Base-by-base conservation (phyloP, 202 grass and related monocot genomes). In the Panicum virgatum region DNA sequence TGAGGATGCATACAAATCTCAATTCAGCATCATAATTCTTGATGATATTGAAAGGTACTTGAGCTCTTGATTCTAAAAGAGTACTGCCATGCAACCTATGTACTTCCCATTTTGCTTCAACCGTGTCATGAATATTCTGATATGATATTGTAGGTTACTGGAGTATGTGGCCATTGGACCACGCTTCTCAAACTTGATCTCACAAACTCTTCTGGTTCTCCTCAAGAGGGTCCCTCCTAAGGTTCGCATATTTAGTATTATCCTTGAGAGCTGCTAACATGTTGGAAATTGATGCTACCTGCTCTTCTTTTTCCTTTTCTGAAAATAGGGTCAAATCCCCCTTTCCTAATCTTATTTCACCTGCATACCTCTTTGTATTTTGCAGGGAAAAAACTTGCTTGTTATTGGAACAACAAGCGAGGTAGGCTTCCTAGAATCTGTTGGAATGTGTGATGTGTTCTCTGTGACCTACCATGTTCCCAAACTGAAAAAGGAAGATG, bases 1-100 rank as follows among this genome's bases (percentile, higher is more conserved):
- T 73, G 96, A 98, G 85, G 96, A 98, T 90, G 96, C 96, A 81
- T 98, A 98, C 58, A 98, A 91, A 88, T 98, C 96, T 82, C 90
- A 94, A 73, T 86, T 96, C 44, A 96, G 96, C 78, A 90, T 99
- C 74, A 96, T 99, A 84, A 89, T 99, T 91, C 93, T 99, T 85
- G 96, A 99, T 78, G 96, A 96, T 64, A 96, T 99, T 20, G 96
- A 99, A 88, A 96, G 96, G 96, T 96, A 87, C 2, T 12, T 66
- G 32, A 58, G 51, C 60, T 38, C 27, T 82, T 46, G 71, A 86
- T 25, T 76, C 68, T 85, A 68, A 72, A 72, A 76, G 45, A 26
- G 69, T 39, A 36, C 16, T 82, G 43, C 16, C 30, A 38, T 43
- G 19, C 34, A 25, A 62, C 59, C 18, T 77, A 73, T 86, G 38